phyloP scores from a whole-genome alignment of 139 green algal genomes.

The Asterochloris sp. region DNA sequence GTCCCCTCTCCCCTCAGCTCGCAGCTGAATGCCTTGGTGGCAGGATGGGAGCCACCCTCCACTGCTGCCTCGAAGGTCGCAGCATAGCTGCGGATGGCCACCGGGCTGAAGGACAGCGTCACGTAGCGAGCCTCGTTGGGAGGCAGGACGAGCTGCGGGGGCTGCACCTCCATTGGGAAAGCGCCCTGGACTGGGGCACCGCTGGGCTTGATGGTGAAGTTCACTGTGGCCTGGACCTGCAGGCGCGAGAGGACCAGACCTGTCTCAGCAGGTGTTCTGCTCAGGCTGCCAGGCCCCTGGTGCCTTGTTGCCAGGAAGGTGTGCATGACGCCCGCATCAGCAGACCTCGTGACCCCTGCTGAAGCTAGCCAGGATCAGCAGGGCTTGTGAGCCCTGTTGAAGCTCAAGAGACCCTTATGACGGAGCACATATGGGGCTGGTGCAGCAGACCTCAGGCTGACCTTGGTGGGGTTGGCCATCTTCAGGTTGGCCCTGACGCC shows the following conservation, averaged over 20 bases:
- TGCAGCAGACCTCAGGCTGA: not conserved
- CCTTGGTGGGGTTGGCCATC: conserved; percentile 79
- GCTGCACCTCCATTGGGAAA: conserved; percentile 65
- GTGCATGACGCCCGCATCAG: no score
- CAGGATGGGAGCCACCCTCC: conserved; percentile 54
- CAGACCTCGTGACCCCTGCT: no score
- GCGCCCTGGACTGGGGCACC: conserved; percentile 10
- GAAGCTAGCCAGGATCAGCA: no score
- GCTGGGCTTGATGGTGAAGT: conserved; percentile 63
- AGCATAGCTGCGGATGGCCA: conserved; percentile 59
- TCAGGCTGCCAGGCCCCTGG: no score
- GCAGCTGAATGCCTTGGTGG: conserved; percentile 63
- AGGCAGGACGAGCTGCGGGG: conserved; percentile 53
- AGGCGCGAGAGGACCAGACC: no score
- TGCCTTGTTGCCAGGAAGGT: no score
- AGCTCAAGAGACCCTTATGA: no score
- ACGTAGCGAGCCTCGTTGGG: conserved; percentile 43
- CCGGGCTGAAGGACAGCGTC: conserved; percentile 54
- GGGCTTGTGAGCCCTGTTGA: no score
- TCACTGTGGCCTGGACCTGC: conserved; percentile 61
- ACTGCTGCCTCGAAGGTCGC: conserved; percentile 66
- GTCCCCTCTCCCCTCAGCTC: conserved; percentile 70
- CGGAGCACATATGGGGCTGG: not conserved
- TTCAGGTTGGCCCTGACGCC: conserved; percentile 66
- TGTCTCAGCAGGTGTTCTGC: no score